Base-by-base conservation (phyloP, 495 filamentous ascomycete genomes). In the Hyaloscypha finlandica region DNA sequence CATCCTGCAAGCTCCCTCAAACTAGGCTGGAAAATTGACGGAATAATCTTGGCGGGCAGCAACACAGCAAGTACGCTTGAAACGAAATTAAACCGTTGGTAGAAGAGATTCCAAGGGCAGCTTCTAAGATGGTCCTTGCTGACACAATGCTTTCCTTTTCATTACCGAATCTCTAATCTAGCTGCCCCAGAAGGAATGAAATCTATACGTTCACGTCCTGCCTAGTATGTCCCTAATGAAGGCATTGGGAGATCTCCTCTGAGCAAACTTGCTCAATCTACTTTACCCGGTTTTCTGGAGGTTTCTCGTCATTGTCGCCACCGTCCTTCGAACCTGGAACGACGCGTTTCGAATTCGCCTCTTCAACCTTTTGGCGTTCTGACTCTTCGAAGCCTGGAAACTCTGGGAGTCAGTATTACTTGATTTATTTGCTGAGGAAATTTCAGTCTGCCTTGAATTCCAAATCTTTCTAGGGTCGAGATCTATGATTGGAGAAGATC, bases 301-400 rank as follows among this genome's bases (percentile, higher is more conserved):
- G 4, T 19, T 48, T 48, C 42, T 48, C 42, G 16, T 48, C 42
- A 48, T 48, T 48, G 16, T 42, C 20, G 20, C 32, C 59, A 61
- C 9, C 31, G 30, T 33, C 6, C 16, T 42, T 32, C 42, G 16
- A 32, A 58, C 45, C 35, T 20, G 31, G 22, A 42, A 22, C 48
- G n/a, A 22, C 59, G n/a, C 16, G 25, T 22, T 57, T 63, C 22
- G 42, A 31, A 61, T 68, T 71, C 12, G 57, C 54, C 42, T 55
- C 57, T 42, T 65, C 59, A 16, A 63, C 59, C n/a, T 37, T 67
- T 12, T 29, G 22, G 12, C 58, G 68, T 48, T 74, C 69, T 14
- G 60, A 64, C n/a, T 64, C 68, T 64, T 79, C 77, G 52, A 81
- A 65, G 35, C 74, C 42, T 48, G 42, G 16, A 1, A 4, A 19